phyloP scores from a whole-genome alignment of 352 stramenopile species.

The Phytophthora cryptogea region DNA sequence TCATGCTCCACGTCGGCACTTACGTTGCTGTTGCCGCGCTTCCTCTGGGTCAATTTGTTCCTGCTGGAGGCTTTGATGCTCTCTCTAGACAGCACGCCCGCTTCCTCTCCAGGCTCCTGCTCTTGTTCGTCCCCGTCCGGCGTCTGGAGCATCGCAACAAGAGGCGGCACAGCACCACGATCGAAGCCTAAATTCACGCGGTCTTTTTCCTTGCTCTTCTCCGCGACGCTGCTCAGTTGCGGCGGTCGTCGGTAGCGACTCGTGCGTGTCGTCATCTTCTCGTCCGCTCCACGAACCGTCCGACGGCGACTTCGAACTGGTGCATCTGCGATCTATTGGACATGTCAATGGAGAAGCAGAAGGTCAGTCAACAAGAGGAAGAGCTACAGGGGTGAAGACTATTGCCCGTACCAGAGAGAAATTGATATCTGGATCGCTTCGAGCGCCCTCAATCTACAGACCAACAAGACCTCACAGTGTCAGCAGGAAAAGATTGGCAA shows the following conservation, averaged over 20 bases:
- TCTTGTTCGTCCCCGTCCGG: conserved; percentile 46
- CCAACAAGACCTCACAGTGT: conserved; percentile 6
- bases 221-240: conserved; percentile 19
- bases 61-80: conserved; percentile 68
- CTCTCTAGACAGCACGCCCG: conserved; percentile 59
- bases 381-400: too few relatives aligned
- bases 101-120: conserved; percentile 47
- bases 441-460: conserved; percentile 65
- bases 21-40: conserved; percentile 34
- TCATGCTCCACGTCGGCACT: conserved; percentile 10
- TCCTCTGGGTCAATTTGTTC: conserved; percentile 60
- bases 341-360: background rate
- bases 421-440: conserved; percentile 66
- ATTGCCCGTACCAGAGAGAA: conserved; percentile 53
- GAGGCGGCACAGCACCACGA: conserved; percentile 31
- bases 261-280: conserved; percentile 12
- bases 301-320: conserved; percentile 24
- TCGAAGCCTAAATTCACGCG: conserved; percentile 35
- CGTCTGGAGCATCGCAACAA: conserved; percentile 5
- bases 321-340: conserved; percentile 26
- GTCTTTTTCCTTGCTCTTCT: conserved; percentile 35
- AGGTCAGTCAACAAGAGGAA: background rate
- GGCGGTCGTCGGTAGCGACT: conserved; percentile 25
- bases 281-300: conserved; percentile 25
- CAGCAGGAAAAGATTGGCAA: conserved; percentile 2